phyloP scores from a whole-genome alignment of 169 alveolate species.

The Plasmodium coatneyi region DNA sequence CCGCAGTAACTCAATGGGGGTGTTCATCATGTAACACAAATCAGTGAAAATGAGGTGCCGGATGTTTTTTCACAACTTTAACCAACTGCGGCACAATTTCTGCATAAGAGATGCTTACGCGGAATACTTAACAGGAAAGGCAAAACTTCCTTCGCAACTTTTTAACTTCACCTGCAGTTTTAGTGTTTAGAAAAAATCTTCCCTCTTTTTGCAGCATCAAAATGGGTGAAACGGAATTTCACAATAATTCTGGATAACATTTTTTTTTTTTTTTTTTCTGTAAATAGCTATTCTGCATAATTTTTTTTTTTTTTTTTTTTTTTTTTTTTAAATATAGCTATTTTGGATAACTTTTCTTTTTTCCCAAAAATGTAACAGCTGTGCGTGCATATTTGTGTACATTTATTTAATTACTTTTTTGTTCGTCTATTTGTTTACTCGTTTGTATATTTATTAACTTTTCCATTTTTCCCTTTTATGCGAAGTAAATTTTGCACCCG shows the following conservation, averaged over 20 bases:
- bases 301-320: background rate
- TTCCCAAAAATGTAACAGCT: background rate
- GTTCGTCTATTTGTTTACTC: background rate
- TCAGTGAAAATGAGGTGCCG: background rate
- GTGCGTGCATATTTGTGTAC: background rate
- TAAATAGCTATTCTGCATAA: background rate
- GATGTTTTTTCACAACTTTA: background rate
- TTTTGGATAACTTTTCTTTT: constrained; percentile 9
- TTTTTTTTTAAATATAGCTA: background rate
- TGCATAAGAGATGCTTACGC: background rate
- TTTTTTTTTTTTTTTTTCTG: background rate
- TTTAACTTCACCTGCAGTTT: background rate
- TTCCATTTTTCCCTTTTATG: constrained; percentile 1
- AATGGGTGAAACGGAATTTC: constrained; percentile 16
- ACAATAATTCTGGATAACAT: constrained; percentile 4
- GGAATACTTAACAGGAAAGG: background rate
- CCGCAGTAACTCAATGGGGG: background rate
- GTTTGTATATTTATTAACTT: constrained; percentile 1
- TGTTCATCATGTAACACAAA: background rate
- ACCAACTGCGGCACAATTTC: background rate
- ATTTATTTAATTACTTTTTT: background rate
- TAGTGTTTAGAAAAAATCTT: constrained; percentile 51
- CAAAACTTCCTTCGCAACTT: background rate
- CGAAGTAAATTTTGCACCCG: background rate
- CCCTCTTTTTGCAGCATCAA: background rate